Evolutionary conservation across 2,329 filamentous ascomycete genomes (phyloP).

Genomic region (Madurella mycetomatis): DNA sequence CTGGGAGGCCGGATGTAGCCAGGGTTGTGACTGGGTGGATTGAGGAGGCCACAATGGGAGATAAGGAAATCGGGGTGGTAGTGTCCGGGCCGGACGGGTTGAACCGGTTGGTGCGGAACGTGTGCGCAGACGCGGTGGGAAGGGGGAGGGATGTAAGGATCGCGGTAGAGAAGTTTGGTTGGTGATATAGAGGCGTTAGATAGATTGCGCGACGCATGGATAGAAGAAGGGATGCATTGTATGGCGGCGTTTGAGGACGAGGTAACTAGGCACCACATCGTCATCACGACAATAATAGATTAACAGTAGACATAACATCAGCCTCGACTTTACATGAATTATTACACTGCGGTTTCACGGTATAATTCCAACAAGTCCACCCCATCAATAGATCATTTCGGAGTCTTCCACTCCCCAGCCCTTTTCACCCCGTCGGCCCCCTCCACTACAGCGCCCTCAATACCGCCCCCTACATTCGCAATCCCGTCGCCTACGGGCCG

Average conservation of each 20-base stretch:
- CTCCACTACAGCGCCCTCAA: conserved; percentile 45
- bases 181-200: conserved; percentile 37
- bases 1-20: conserved; percentile 50
- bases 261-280: background rate
- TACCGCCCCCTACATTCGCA: conserved; percentile 45
- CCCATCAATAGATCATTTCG: background rate
- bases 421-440: conserved; percentile 52
- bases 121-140: conserved; percentile 46
- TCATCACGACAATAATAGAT: background rate
- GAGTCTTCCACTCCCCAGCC: conserved; percentile 51
- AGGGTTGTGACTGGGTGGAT: conserved; percentile 39
- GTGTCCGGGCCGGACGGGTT: conserved; percentile 60
- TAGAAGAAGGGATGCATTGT: too few relatives aligned
- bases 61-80: conserved; percentile 45
- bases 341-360: too few relatives aligned
- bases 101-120: conserved; percentile 57
- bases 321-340: background rate
- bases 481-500: conserved; percentile 53
- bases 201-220: background rate
- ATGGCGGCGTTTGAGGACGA: background rate
- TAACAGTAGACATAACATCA: background rate
- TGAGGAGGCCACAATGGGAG: conserved; percentile 23
- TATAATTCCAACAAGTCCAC: too few relatives aligned
- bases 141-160: conserved; percentile 48
- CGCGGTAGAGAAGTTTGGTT: conserved; percentile 64